These are phyloP conservation scores for Pyrenochaeta sp. DNA, from an alignment of 2,329 filamentous ascomycete species.

Conservation along the genomic window DNA sequence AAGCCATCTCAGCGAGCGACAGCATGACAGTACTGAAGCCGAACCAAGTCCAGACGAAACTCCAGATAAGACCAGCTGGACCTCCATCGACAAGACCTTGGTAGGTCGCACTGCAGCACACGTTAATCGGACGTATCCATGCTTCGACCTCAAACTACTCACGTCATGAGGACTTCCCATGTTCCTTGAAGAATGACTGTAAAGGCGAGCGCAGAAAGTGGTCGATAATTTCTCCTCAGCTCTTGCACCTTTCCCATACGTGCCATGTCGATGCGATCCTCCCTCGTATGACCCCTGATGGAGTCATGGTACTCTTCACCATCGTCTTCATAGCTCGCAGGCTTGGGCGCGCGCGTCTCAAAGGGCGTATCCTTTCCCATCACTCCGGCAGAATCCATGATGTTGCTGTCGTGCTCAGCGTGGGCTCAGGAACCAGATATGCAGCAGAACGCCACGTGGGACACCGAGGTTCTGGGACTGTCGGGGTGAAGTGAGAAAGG, in stretches of 20 bases:
- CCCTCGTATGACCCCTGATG: conserved; percentile 34
- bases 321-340: conserved; percentile 21
- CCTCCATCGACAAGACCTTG: conserved; percentile 42
- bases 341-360: conserved; percentile 5
- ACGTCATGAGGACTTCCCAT: conserved; percentile 45
- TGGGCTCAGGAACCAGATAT: conserved; percentile 17
- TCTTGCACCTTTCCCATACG: conserved; percentile 46
- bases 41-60: conserved; percentile 44
- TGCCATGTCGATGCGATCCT: conserved; percentile 39
- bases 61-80: conserved; percentile 44
- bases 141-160: conserved; percentile 9
- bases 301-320: conserved; percentile 37
- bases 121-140: conserved; percentile 5
- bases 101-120: conserved; percentile 27
- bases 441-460: conserved; percentile 19
- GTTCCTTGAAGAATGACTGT: conserved; percentile 43
- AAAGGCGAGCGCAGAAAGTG: conserved; percentile 41
- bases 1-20: conserved; percentile 46
- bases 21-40: conserved; percentile 42
- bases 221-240: conserved; percentile 43
- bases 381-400: conserved; percentile 2
- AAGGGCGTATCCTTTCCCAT: conserved; percentile 14
- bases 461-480: conserved; percentile 1
- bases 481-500: conserved; percentile 1
- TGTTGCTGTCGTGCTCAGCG: conserved; percentile 24